Evolutionary conservation across 306 rosid species (phyloP), one percentile per base, ranked within the genome.

Genomic region (Boehmeria nivea): DNA sequence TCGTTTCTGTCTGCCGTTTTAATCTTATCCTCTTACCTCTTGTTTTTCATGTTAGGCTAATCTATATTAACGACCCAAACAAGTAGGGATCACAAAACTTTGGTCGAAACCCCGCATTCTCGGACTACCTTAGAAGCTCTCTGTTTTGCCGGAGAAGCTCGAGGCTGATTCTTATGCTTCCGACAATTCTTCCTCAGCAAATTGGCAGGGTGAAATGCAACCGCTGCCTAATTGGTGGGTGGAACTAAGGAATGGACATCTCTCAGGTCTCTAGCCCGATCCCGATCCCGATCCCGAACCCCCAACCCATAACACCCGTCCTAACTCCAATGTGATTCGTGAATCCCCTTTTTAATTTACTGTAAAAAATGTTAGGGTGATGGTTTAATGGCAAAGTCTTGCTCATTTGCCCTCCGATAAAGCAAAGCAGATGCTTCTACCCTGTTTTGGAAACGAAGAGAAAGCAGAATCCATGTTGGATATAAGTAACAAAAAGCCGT

Each of bases 371-470:
- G 48, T 72, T 81, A 71, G 68, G 78, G 64, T 69, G 76, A 71
- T 63, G 78, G 76, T 91, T 87, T 91, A 61, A 85, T 73, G 75
- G 86, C 72, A 73, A 91, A 91, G 50, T 91, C 96, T 72, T 77
- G 96, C 70, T 91, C 99, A 47, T 75, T 91, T 40, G 88, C 95
- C 83, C 99, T 81, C 89, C 99, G 80, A 56, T 93, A 93, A 58
- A 93, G 99, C 86, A 93, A 76, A 63, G 99, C 83, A 3, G 99
- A 93, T 67, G 99, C 99, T 77, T 93, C 99, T 78, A 93, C 87
- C 99, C 99, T 93, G 96, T 68, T 72, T 67, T 67, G 8, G 33
- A 20, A 19, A 58, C 55, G 24, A 3, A n/a, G 53, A 43, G 43
- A 58, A 33, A 23, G 68, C 61, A 57, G 57, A 67, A 40, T 31